phyloP scores from a whole-genome alignment of 208 protist species.

The Trypanosoma scelopori region DNA sequence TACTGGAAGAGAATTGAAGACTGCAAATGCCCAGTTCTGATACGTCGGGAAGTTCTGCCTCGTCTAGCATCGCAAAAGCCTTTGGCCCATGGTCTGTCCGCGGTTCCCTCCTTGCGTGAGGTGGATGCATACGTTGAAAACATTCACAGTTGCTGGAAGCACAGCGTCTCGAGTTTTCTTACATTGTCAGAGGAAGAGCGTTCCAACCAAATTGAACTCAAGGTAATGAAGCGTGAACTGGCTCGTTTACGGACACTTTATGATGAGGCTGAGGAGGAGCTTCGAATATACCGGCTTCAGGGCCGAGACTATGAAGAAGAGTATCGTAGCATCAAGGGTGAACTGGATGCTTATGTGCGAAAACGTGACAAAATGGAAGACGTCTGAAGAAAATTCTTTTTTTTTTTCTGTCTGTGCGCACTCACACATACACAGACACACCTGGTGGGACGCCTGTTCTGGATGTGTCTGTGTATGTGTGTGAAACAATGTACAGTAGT shows the following conservation, averaged over 20 bases:
- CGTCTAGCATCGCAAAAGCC: conserved; percentile 31
- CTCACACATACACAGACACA: too few species aligned
- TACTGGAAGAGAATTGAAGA: conserved; percentile 36
- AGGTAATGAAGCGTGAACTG: conserved; percentile 48
- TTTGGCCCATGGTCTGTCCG: conserved; percentile 38
- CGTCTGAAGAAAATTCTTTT: conserved; percentile 1
- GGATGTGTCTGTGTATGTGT: too few species aligned
- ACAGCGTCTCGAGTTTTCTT: conserved; percentile 61
- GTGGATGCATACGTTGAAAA: conserved; percentile 80
- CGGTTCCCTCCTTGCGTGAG: conserved; percentile 68
- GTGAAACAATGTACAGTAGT: too few species aligned
- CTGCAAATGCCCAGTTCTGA: conserved; percentile 39
- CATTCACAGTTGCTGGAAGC: conserved; percentile 81
- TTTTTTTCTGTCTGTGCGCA: too few species aligned
- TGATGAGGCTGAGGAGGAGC: conserved; percentile 45
- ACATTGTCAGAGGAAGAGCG: conserved; percentile 54
- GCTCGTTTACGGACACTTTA: conserved; percentile 39
- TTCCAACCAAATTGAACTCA: conserved; percentile 57
- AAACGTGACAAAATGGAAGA: conserved; percentile 37
- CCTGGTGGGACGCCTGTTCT: too few species aligned
- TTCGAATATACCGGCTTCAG: conserved; percentile 80
- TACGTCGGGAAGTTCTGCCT: conserved; percentile 54
- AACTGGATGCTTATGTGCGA: conserved; percentile 71
- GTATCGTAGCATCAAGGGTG: conserved; percentile 59
- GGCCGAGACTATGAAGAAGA: conserved; percentile 68